A percentile compares a stretch with the other conserved stretches of the same genome.
Conservation (phyloP, 768 basidiomycete genomes). For the Cystofilobasidium macerans region DNA sequence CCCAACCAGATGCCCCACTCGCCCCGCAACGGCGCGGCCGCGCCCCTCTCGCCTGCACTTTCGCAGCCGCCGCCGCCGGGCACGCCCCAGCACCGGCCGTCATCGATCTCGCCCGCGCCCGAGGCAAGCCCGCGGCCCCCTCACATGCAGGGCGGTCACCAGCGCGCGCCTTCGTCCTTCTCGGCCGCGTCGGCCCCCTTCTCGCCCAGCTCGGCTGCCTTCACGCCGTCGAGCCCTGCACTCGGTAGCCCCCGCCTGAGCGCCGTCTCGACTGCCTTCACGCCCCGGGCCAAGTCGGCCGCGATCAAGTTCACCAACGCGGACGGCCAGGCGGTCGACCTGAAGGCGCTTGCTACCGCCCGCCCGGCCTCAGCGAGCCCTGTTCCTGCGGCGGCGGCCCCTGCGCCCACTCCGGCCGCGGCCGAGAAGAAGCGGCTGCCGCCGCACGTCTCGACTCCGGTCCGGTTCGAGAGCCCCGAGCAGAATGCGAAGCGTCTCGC, state of each 20-base stretch:
- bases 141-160: constrained; percentile 5
- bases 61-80: constrained; percentile 24
- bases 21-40: constrained; percentile 27
- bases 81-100: constrained; percentile 23
- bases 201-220: constrained; percentile 25
- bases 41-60: constrained; percentile 27
- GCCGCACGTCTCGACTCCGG: constrained; percentile 36
- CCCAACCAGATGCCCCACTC: constrained; percentile 28
- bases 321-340: constrained; percentile 51
- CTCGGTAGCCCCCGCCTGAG: constrained; percentile 21
- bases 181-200: neutral
- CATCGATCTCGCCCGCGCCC: constrained; percentile 20
- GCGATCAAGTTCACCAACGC: constrained; percentile 51
- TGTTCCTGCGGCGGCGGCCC: constrained; percentile 39
- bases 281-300: constrained; percentile 34
- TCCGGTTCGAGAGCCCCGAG: constrained; percentile 22
- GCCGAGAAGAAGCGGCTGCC: constrained; percentile 42
- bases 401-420: constrained; percentile 49
- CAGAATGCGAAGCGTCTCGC: constrained; percentile 31
- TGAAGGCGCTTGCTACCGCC: constrained; percentile 48
- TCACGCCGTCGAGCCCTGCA: constrained; percentile 19
- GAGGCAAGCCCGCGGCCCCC: constrained; percentile 3
- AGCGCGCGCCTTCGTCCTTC: constrained; percentile 18
- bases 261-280: constrained; percentile 39
- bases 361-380: constrained; percentile 29